Percentiles rank a stretch among this genome's conserved stretches.
These are phyloP conservation scores for Ceratobasidium papillatum DNA, from an alignment of 1,284 basidiomycete genomes.

Conservation along the genomic window DNA sequence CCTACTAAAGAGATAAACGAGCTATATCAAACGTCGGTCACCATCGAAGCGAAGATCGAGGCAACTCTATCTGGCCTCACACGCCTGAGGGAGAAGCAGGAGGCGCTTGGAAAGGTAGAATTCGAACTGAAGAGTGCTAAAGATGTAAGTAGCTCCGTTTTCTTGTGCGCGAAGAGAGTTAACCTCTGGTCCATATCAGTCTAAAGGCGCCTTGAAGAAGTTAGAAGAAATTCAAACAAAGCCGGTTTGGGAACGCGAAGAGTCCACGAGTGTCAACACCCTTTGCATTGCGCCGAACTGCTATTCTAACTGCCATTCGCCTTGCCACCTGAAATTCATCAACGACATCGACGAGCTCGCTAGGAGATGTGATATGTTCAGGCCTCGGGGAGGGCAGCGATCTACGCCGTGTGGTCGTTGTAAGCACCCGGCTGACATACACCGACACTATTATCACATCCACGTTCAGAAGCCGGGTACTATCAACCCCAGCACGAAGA, in stretches of 20 bases:
- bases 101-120: background rate
- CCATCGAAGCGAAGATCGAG: slow-evolving; percentile 24
- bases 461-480: background rate
- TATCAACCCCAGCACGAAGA: background rate
- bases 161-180: too few relatives aligned
- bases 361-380: background rate
- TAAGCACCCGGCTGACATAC: background rate
- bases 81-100: background rate
- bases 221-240: background rate
- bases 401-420: background rate
- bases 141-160: background rate
- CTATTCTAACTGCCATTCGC: background rate
- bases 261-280: background rate
- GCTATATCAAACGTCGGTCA: background rate
- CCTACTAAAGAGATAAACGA: slow-evolving; percentile 17
- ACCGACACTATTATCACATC: background rate
- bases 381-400: background rate
- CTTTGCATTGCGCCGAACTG: slow-evolving; percentile 4
- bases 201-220: background rate
- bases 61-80: background rate
- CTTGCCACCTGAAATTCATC: background rate
- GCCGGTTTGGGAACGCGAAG: background rate
- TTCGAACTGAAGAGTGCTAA: background rate
- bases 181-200: too few relatives aligned
- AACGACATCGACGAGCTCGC: background rate